These are phyloP conservation scores for Podospora australis DNA, from an alignment of 495 filamentous ascomycete species.

Conservation along the genomic window DNA sequence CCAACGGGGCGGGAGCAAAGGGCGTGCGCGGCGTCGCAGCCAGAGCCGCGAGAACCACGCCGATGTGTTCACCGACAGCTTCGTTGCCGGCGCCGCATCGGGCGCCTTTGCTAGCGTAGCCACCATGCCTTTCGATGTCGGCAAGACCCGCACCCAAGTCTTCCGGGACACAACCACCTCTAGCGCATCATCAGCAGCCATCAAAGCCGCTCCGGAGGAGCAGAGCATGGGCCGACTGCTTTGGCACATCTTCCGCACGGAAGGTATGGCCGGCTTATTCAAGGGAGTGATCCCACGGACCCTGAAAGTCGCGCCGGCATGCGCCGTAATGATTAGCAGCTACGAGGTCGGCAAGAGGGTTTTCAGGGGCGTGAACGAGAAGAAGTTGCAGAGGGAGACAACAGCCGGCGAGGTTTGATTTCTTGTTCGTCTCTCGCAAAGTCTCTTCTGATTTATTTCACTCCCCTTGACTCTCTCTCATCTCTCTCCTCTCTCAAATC, in stretches of 20 bases:
- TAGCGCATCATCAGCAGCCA: conserved; percentile 6
- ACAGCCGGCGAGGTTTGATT: background rate
- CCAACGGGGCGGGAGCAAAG: background rate
- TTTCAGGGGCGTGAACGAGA: conserved; percentile 71
- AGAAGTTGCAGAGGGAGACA: conserved; percentile 1
- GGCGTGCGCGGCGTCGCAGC: conserved; percentile 34
- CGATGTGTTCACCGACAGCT: conserved; percentile 77
- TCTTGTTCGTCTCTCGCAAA: too few relatives aligned
- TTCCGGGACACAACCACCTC: conserved; percentile 44
- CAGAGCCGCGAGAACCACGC: conserved; percentile 53
- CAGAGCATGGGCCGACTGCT: conserved; percentile 69
- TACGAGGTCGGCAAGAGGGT: conserved; percentile 94
- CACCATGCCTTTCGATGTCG: conserved; percentile 95
- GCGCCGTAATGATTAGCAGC: conserved; percentile 98
- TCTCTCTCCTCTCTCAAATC: background rate
- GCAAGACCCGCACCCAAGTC: conserved; percentile 91
- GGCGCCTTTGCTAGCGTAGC: conserved; percentile 82
- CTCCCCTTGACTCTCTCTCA: background rate
- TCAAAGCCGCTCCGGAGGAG: conserved; percentile 53
- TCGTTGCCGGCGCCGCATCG: conserved; percentile 74
- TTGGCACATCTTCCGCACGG: conserved; percentile 78
- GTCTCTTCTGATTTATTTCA: background rate
- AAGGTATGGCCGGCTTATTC: conserved; percentile 77
- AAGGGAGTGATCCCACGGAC: conserved; percentile 85
- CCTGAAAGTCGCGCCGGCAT: conserved; percentile 90